phyloP scores from a whole-genome alignment of 495 filamentous ascomycete species.

The Schizothecium vesticola region DNA sequence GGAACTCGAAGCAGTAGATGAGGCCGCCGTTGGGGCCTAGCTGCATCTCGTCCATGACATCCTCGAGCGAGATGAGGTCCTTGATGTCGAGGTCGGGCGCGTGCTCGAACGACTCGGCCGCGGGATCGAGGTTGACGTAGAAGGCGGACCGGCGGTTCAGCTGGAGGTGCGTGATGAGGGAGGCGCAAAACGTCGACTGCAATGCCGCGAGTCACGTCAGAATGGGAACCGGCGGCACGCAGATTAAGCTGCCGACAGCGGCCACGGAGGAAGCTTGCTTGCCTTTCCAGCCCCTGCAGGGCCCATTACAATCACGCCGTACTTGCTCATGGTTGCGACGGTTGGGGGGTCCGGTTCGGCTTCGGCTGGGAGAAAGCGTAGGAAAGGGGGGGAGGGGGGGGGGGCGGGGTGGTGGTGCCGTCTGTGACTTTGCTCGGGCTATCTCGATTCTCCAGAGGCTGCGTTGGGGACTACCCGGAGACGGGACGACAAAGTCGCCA shows the following conservation, averaged over 20 bases:
- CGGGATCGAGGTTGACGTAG: slow-evolving; percentile 97
- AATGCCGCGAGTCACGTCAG: slow-evolving; percentile 13
- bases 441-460: not conserved
- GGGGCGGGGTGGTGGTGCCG: slow-evolving; percentile 1
- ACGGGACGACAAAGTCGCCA: not conserved
- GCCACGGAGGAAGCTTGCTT: slow-evolving; percentile 16
- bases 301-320: slow-evolving; percentile 90
- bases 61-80: slow-evolving; percentile 89
- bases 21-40: slow-evolving; percentile 93
- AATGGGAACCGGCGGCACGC: not conserved
- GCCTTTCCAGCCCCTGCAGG: slow-evolving; percentile 85
- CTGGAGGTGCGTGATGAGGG: slow-evolving; percentile 85
- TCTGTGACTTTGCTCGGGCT: not conserved
- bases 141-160: slow-evolving; percentile 80
- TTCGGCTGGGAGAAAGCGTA: not conserved
- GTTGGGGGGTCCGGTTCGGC: not conserved
- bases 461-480: not conserved
- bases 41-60: slow-evolving; percentile 96
- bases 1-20: slow-evolving; percentile 96
- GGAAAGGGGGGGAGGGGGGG: not conserved
- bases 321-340: slow-evolving; percentile 71
- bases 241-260: slow-evolving; percentile 7
- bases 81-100: slow-evolving; percentile 95
- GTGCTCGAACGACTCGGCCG: slow-evolving; percentile 87
- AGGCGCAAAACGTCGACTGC: slow-evolving; percentile 88